Evolutionary conservation across 768 basidiomycete genomes (phyloP).

Genomic region (Russula abietina): DNA sequence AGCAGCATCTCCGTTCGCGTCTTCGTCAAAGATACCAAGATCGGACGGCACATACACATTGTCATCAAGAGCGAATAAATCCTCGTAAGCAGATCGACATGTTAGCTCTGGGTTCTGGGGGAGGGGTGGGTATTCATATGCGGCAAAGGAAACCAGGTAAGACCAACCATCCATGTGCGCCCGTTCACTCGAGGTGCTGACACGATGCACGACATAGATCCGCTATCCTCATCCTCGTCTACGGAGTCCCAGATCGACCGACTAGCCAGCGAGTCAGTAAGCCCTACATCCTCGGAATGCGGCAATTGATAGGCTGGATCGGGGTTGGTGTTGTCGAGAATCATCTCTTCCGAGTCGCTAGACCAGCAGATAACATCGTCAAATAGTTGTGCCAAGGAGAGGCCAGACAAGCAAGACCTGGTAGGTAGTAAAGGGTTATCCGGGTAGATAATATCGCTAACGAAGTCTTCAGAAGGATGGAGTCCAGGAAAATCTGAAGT

Average conservation of each 20-base stretch:
- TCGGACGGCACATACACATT: neutral
- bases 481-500: neutral
- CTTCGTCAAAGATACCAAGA: constrained; percentile 9
- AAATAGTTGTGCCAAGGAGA: neutral
- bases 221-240: neutral
- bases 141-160: neutral
- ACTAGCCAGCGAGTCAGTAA: neutral
- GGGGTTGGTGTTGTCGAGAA: neutral
- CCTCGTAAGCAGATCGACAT: neutral
- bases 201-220: neutral
- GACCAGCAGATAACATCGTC: constrained; percentile 13
- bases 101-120: neutral
- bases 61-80: constrained; percentile 10
- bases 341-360: neutral
- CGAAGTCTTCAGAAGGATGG: constrained; percentile 1
- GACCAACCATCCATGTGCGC: neutral
- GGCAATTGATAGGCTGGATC: neutral
- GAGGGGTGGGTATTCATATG: neutral
- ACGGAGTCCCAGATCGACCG: neutral
- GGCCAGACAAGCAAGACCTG: constrained; percentile 1
- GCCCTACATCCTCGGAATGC: neutral
- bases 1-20: neutral
- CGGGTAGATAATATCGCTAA: neutral
- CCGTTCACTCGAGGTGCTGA: neutral
- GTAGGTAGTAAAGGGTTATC: neutral